Evolutionary conservation across 2,329 filamentous ascomycete species (phyloP).

Genomic region (Penicillium sp.): DNA sequence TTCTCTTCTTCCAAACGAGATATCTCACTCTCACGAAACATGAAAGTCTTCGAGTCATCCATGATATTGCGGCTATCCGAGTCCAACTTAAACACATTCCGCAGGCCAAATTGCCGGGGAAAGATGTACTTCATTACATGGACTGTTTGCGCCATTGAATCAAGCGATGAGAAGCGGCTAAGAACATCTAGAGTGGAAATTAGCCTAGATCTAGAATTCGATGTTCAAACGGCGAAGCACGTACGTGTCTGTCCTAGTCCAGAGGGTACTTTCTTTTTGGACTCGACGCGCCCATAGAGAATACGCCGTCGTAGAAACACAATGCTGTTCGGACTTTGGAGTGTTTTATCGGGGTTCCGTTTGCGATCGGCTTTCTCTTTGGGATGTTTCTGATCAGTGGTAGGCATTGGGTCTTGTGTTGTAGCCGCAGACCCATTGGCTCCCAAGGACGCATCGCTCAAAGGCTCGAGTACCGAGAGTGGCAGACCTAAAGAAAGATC

Average conservation of each 20-base stretch:
- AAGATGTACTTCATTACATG: conserved; percentile 92
- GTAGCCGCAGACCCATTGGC: neutral
- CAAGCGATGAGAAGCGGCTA: conserved; percentile 62
- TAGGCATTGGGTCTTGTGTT: neutral
- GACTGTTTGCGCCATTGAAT: conserved; percentile 54
- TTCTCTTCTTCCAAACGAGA: conserved; percentile 22
- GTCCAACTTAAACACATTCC: conserved; percentile 83
- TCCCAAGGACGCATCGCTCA: conserved; percentile 13
- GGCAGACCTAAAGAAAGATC: conserved; percentile 28
- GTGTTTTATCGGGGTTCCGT: neutral
- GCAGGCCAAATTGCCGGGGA: conserved; percentile 81
- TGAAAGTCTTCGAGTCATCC: conserved; percentile 81
- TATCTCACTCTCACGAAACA: conserved; percentile 81
- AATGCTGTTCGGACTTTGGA: conserved; percentile 56
- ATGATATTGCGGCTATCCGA: conserved; percentile 65
- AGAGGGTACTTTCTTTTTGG: conserved; percentile 65
- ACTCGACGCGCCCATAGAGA: conserved; percentile 76
- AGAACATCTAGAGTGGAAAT: conserved; percentile 64
- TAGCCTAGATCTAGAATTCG: neutral
- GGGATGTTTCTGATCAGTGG: neutral
- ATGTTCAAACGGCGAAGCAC: conserved; percentile 33
- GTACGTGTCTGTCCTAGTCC: conserved; percentile 80
- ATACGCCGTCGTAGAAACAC: conserved; percentile 78
- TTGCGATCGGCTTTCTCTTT: neutral
- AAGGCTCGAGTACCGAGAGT: conserved; percentile 32